Percentiles rank a stretch among this genome's conserved stretches.
Evolutionary conservation across 2,329 filamentous ascomycete species (phyloP).

Genomic region (Paraconiothyrium sp.): DNA sequence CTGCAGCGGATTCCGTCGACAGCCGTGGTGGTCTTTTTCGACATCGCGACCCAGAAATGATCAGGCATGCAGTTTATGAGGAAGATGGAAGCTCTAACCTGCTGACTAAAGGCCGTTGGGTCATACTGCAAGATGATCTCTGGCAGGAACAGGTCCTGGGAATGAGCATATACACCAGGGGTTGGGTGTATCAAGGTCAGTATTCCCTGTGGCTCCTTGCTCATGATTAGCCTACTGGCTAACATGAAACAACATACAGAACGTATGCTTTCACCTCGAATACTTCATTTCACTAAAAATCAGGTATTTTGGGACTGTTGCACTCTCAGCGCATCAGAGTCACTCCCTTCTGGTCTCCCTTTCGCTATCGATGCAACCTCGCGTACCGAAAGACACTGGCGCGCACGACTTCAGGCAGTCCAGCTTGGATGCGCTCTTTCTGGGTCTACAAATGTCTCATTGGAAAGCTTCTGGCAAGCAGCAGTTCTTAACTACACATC

Average conservation of each 20-base stretch:
- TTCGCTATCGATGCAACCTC: slow-evolving; percentile 11
- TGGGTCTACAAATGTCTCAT: too few relatives aligned
- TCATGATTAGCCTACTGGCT: too few relatives aligned
- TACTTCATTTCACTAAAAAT: slow-evolving; percentile 23
- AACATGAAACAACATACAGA: slow-evolving; percentile 11
- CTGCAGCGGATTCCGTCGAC: slow-evolving; percentile 29
- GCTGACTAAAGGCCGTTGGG: background rate
- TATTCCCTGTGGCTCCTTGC: too few relatives aligned
- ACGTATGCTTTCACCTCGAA: slow-evolving; percentile 25
- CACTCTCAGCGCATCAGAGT: slow-evolving; percentile 20
- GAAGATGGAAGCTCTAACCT: background rate
- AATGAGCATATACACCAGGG: slow-evolving; percentile 18
- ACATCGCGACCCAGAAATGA: background rate
- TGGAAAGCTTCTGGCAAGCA: slow-evolving; percentile 22
- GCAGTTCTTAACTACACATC: slow-evolving; percentile 26
- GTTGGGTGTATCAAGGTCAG: slow-evolving; percentile 29
- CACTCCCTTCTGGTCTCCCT: slow-evolving; percentile 17
- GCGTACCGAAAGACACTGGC: slow-evolving; percentile 23
- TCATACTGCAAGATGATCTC: background rate
- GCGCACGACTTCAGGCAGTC: slow-evolving; percentile 3
- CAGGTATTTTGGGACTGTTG: slow-evolving; percentile 32
- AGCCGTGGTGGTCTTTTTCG: slow-evolving; percentile 23
- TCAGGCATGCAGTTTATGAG: background rate
- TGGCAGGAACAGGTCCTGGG: slow-evolving; percentile 18
- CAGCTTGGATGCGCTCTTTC: too few relatives aligned